phyloP scores from a whole-genome alignment of 139 green algal genomes.

The Ostreobium quekettii region DNA sequence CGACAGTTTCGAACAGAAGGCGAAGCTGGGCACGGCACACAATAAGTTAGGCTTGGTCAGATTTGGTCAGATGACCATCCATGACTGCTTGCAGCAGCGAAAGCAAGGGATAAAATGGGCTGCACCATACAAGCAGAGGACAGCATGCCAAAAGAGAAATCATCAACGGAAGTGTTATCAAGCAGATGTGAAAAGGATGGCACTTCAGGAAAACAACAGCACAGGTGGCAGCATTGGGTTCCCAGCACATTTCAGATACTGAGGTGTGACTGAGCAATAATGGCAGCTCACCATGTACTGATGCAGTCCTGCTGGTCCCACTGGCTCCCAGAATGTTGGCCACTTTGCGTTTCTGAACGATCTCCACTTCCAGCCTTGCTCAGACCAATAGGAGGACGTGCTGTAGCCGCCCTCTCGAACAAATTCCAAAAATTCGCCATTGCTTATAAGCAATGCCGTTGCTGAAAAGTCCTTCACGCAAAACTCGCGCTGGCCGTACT shows the following conservation, averaged over 20 bases:
- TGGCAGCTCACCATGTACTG: slow-evolving; percentile 38
- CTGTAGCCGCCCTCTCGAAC: slow-evolving; percentile 54
- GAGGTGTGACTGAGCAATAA: too few species aligned
- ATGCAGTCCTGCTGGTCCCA: slow-evolving; percentile 39
- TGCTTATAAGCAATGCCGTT: slow-evolving; percentile 44
- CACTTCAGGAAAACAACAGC: too few species aligned
- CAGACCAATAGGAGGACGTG: slow-evolving; percentile 45
- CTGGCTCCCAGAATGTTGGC: slow-evolving; percentile 68
- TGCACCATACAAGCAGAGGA: too few species aligned
- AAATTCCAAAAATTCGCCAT: slow-evolving; percentile 68
- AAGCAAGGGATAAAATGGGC: too few species aligned
- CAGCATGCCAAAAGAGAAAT: too few species aligned
- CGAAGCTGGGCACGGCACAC: slow-evolving; percentile 35
- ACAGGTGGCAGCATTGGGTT: too few species aligned
- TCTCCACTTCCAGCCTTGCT: slow-evolving; percentile 65
- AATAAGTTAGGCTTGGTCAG: too few species aligned
- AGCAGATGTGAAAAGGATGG: too few species aligned
- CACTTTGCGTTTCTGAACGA: slow-evolving; percentile 79
- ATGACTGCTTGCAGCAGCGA: too few species aligned
- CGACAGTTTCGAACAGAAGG: slow-evolving; percentile 52
- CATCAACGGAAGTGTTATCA: too few species aligned
- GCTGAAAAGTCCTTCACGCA: slow-evolving; percentile 13
- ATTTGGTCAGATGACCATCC: too few species aligned
- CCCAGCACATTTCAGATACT: too few species aligned
- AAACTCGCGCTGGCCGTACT: slow-evolving; percentile 47